Evolutionary conservation across 139 green algal species (phyloP), one percentile per base, ranked within the genome.

Genomic region (Volvox reticuliferus): DNA sequence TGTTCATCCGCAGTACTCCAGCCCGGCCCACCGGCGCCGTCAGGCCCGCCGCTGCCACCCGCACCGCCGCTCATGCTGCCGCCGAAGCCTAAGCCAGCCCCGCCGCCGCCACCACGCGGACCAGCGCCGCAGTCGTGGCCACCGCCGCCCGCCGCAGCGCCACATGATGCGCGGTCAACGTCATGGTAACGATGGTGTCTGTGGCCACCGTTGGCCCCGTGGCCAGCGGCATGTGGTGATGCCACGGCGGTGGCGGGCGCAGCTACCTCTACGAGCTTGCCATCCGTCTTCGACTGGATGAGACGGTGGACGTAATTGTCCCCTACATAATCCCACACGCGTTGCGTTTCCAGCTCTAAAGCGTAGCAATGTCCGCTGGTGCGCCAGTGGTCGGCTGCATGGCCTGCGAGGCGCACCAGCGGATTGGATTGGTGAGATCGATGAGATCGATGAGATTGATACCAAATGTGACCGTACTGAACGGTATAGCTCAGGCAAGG

Each of bases 241-340:
- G 85, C 18, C 30, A 68, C 26, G 85, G 85, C 69, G 0, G 37
- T 32, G 16, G 85, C 90, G 14, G 95, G 96, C 18, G 93, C 94
- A 13, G 97, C 94, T 30, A 99, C 94, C 94, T 99, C 98, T 61
- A 99, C 97, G 21, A 99, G 94, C 91, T 99, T 99, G 68, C 97
- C 97, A 81, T 99, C 97, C 2, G 96, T 97, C 92, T 99, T 99
- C 80, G 89, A 96, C 86, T 97, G 96, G 24, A 99, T 98, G 24
- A 99, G 94, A 26, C 98, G 94, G 94, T 99, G 98, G 86, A 99
- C 98, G 91, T 99, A 99, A 68, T 94, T 95, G 92, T 99, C 98
- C 20, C 93, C 93, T 0, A 95, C 97, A 92, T 99, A 99, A 95
- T 99, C 98, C 98, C 98, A 99, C 89, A 99, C 94, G 30, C 96